Base-by-base conservation (phyloP, 768 basidiomycete species). In the Kwoniella newhampshirensis region DNA sequence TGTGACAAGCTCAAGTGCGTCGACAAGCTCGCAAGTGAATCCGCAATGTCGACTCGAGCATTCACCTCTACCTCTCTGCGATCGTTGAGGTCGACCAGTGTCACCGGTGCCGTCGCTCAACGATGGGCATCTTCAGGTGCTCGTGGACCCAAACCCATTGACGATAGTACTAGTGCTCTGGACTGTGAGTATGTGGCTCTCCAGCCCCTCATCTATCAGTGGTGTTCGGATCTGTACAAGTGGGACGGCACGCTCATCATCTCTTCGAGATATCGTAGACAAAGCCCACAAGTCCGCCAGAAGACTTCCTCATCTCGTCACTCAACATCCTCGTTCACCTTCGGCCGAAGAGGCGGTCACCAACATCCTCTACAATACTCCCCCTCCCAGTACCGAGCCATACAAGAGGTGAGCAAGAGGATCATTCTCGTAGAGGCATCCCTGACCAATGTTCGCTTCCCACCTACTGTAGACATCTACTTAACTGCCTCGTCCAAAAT, bases 401-500 rank as follows among this genome's bases (percentile, higher is more conserved):
- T 96, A 86, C 79, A 76, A 76, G 63, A 62, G 68, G 74, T 75
- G 49, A 62, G 70, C 61, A 11, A n/a, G 8, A 21, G 13, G n/a
- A 12, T 53, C 30, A 5, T 23, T 42, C 40, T n/a, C n/a, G n/a
- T n/a, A n/a, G n/a, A n/a, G n/a, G n/a, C n/a, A n/a, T n/a, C n/a
- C n/a, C n/a, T n/a, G n/a, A n/a, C n/a, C n/a, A n/a, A n/a, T n/a
- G n/a, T n/a, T n/a, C n/a, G n/a, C n/a, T n/a, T n/a, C 28, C 49
- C 12, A 17, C 26, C 9, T 8, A 25, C 49, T 8, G 15, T 68
- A 97, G 92, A 76, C 94, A 98, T 73, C 84, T 93, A 56, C 82
- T 98, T 61, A 98, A 99, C 79, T 97, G 93, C 77, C 85, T 99
- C 59, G 96, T 98, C 3, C 96, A 99, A 78, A 97, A 99, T 75